These are phyloP conservation scores for Aspergillus versicolor DNA, from an alignment of 2,329 filamentous ascomycete genomes.

Conservation along the genomic window DNA sequence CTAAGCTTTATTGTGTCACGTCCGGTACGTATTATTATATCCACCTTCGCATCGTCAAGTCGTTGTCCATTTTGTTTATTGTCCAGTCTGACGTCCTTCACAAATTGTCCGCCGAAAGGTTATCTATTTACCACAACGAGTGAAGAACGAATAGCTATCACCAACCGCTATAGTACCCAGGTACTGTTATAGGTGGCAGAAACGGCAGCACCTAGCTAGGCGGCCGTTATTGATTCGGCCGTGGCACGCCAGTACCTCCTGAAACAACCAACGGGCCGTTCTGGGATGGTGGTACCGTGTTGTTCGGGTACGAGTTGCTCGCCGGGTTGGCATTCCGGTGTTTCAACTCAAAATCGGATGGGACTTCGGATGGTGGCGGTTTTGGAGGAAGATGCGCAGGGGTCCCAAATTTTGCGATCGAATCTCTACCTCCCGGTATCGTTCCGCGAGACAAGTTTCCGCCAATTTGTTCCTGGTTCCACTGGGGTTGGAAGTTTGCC, in stretches of 20 bases:
- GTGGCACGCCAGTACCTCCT: slow-evolving; percentile 30
- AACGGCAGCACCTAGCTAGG: not conserved
- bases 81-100: not conserved
- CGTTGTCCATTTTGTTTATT: not conserved
- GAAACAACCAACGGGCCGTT: slow-evolving; percentile 42
- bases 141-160: not conserved
- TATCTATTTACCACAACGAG: not conserved
- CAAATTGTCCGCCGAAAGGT: not conserved
- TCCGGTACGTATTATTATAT: not conserved
- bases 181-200: not conserved
- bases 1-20: not conserved
- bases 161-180: not conserved
- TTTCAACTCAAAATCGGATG: slow-evolving; percentile 42
- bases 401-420: slow-evolving; percentile 52
- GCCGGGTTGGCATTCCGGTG: slow-evolving; percentile 27
- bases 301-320: slow-evolving; percentile 24
- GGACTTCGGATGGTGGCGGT: slow-evolving; percentile 49
- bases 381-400: slow-evolving; percentile 51
- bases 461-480: slow-evolving; percentile 25
- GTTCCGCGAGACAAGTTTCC: slow-evolving; percentile 21
- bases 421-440: slow-evolving; percentile 32
- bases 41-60: not conserved
- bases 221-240: slow-evolving; percentile 23
- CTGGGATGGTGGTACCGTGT: slow-evolving; percentile 22
- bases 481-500: slow-evolving; percentile 25